Conservation (phyloP, 73 alveolate species). For the Uronychia setigera region DNA sequence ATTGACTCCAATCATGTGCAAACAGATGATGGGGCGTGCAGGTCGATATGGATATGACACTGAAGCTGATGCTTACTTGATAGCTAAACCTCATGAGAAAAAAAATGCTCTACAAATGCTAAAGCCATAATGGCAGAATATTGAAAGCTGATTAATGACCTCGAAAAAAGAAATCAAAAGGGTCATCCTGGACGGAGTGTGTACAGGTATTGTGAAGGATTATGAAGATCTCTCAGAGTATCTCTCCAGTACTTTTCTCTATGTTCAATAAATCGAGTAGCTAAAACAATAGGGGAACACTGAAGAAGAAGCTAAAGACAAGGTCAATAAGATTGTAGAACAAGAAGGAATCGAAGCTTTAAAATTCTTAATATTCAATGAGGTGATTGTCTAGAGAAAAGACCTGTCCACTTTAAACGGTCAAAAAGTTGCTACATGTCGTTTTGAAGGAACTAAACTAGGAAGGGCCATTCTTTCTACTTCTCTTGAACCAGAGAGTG, state of each 20-base stretch:
- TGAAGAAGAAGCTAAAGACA: background rate
- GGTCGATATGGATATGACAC: slow-evolving; percentile 61
- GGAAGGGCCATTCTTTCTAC: slow-evolving; percentile 51
- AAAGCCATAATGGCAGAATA: background rate
- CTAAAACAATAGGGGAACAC: background rate
- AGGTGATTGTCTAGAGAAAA: slow-evolving; percentile 19
- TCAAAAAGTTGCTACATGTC: background rate
- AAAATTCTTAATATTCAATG: slow-evolving; percentile 46
- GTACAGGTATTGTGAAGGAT: slow-evolving; percentile 22
- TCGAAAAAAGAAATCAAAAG: slow-evolving; percentile 5
- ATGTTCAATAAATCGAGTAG: background rate
- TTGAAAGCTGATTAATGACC: background rate
- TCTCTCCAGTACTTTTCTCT: slow-evolving; percentile 22
- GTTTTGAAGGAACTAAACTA: slow-evolving; percentile 45
- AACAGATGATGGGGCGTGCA: slow-evolving; percentile 69
- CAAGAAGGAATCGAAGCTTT: slow-evolving; percentile 42
- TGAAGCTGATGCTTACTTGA: slow-evolving; percentile 21
- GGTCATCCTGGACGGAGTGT: slow-evolving; percentile 26
- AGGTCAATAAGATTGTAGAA: background rate
- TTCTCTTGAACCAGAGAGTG: slow-evolving; percentile 53
- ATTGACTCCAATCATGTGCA: slow-evolving; percentile 22
- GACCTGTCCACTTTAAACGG: background rate
- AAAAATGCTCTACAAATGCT: background rate
- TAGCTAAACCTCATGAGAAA: background rate
- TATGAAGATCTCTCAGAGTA: slow-evolving; percentile 5